A percentile compares a stretch with the other conserved stretches of the same genome.
Conservation (phyloP, 352 stramenopile species). For the Phytopythium helicoides region DNA sequence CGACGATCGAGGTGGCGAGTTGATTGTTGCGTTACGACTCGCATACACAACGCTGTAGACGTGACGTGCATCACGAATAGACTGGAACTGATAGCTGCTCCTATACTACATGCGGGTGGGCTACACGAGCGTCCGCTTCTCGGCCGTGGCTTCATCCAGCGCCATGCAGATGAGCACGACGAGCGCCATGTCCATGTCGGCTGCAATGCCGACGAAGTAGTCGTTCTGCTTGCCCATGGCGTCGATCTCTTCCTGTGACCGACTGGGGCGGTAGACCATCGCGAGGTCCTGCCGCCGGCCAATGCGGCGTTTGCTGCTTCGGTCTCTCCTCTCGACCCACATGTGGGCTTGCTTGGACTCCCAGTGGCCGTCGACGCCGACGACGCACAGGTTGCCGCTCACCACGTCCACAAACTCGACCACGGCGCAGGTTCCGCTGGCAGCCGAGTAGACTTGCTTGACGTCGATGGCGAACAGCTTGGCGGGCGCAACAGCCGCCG, state of each 20-base stretch:
- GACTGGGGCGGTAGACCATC: conserved; percentile 18
- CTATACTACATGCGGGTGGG: neutral
- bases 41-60: neutral
- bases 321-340: conserved; percentile 31
- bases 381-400: conserved; percentile 26
- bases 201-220: conserved; percentile 33
- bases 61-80: no score
- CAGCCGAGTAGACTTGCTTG: neutral
- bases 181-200: conserved; percentile 36
- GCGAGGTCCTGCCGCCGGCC: conserved; percentile 7
- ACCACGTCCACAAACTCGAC: conserved; percentile 22
- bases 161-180: conserved; percentile 43
- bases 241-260: neutral
- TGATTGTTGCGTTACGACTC: neutral
- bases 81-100: conserved; percentile 1
- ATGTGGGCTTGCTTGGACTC: conserved; percentile 24
- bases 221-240: conserved; percentile 17
- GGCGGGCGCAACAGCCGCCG: conserved; percentile 22
- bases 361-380: conserved; percentile 31
- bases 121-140: conserved; percentile 16
- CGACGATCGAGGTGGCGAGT: neutral
- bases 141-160: conserved; percentile 27
- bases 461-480: conserved; percentile 35
- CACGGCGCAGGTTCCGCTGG: conserved; percentile 8
- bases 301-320: conserved; percentile 19